phyloP scores from a whole-genome alignment of 768 basidiomycete genomes.

The Leccinum barrowsii region DNA sequence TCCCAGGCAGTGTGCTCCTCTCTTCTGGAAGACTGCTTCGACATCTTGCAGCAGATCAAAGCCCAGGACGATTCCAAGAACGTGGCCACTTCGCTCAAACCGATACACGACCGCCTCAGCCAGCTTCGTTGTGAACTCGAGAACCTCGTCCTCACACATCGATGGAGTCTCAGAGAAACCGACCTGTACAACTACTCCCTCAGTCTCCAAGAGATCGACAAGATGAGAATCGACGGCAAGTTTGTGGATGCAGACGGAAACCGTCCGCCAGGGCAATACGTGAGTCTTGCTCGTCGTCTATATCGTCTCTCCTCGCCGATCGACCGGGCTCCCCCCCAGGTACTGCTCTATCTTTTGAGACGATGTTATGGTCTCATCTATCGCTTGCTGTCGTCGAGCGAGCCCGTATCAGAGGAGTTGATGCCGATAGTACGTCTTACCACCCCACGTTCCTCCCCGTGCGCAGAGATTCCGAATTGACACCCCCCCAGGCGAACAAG shows the following conservation, averaged over 20 bases:
- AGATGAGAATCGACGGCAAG: constrained; percentile 95
- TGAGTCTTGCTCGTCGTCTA: constrained; percentile 35
- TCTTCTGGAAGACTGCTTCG: constrained; percentile 94
- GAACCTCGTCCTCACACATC: constrained; percentile 87
- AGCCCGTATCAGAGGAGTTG: constrained; percentile 96
- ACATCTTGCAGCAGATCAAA: constrained; percentile 92
- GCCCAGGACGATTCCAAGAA: constrained; percentile 88
- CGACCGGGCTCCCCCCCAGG: constrained; percentile 42
- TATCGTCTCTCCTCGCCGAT: neutral
- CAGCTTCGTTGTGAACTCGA: constrained; percentile 88
- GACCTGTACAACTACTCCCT: constrained; percentile 92
- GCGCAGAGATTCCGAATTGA: neutral
- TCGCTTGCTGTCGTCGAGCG: constrained; percentile 86
- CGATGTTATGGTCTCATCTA: constrained; percentile 97
- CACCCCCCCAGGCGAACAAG: constrained; percentile 75
- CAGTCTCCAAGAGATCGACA: constrained; percentile 93
- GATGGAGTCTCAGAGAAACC: constrained; percentile 95
- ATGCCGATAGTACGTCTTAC: constrained; percentile 79
- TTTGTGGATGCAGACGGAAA: constrained; percentile 94
- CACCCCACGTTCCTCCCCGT: neutral
- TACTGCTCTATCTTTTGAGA: constrained; percentile 86
- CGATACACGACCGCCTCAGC: constrained; percentile 87
- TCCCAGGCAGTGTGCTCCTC: constrained; percentile 92
- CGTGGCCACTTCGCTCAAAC: constrained; percentile 80
- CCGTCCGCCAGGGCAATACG: constrained; percentile 91